Evolutionary conservation across 2,329 filamentous ascomycete genomes (phyloP), one percentile per base, ranked within the genome.

Genomic region (Parastagonospora nodorum): DNA sequence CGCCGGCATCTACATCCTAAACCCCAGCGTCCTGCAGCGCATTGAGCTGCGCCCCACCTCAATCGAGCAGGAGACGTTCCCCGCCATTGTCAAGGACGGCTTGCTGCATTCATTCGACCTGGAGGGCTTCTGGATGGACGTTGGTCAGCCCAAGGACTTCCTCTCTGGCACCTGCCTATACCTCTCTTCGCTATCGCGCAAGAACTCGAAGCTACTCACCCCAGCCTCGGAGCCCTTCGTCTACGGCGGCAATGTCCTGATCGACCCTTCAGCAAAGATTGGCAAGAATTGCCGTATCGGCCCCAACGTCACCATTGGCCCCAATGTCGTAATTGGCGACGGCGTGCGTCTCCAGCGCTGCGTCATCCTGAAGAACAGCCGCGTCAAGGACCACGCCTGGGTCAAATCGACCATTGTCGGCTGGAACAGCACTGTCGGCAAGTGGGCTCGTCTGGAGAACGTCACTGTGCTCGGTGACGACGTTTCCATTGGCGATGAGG

Each of bases 21-120:
- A 97, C 82, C 92, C 92, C 42, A 92, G 88, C 44, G 86, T 97
- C 35, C 85, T 99, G 53, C 81, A 87, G 63, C 89, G 93, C 74
- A 97, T 99, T 70, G 93, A 97, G 77, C 87, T 97, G 61, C 90
- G 93, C 56, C 94, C 94, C 36, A 97, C 93, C 43, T 96, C 92
- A 6, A 99, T 97, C 73, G 93, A 99, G 80, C 93, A 97, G 80
- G 94, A 97, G 81, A 97, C 92, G 30, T 99, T 99, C 89, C 93
- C 93, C 40, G 86, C 90, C 65, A 94, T 97, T 75, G 89, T 89
- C 77, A 86, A 84, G 68, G 93, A 97, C 68, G 91, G 91, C 60
- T 85, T 93, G 77, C 81, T 97, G 57, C 93, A 97, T 83, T 96
- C 91, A 1, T 97, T 96, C 73, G 93, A 97, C 73, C 85, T 97